These are phyloP conservation scores for Coniophora puteana DNA, from an alignment of 1,284 basidiomycete species.

Conservation along the genomic window DNA sequence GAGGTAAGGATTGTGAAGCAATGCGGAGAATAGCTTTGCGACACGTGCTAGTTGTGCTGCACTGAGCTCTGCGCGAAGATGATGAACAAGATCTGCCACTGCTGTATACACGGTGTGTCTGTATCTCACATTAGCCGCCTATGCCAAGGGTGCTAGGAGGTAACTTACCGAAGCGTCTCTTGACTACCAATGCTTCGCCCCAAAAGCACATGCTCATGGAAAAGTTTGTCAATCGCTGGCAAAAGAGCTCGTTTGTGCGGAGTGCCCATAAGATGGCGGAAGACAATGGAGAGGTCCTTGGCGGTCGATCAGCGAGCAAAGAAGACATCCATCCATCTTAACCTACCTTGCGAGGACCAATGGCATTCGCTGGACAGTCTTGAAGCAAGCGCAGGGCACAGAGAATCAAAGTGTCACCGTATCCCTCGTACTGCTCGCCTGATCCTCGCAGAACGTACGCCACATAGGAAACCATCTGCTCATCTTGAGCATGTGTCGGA, in stretches of 20 bases:
- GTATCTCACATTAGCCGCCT: slow-evolving; percentile 11
- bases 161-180: slow-evolving; percentile 73
- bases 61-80: slow-evolving; percentile 83
- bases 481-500: too few relatives aligned
- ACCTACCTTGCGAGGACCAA: slow-evolving; percentile 73
- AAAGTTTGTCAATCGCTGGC: slow-evolving; percentile 84
- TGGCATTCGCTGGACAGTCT: slow-evolving; percentile 89
- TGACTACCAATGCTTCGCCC: slow-evolving; percentile 80
- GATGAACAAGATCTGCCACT: slow-evolving; percentile 92
- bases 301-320: slow-evolving; percentile 4
- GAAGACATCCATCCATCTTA: slow-evolving; percentile 1
- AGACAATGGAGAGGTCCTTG: slow-evolving; percentile 91
- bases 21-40: slow-evolving; percentile 83
- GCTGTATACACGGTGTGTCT: slow-evolving; percentile 86
- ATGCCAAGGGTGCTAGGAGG: neutral
- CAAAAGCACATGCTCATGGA: slow-evolving; percentile 90
- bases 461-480: slow-evolving; percentile 91
- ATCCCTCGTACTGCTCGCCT: slow-evolving; percentile 69
- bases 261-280: slow-evolving; percentile 86
- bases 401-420: slow-evolving; percentile 81
- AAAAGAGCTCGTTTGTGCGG: slow-evolving; percentile 82
- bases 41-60: slow-evolving; percentile 78
- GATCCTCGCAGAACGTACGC: slow-evolving; percentile 85
- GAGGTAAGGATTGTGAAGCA: slow-evolving; percentile 88
- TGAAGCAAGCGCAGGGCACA: slow-evolving; percentile 86